Conservation (phyloP, 2,329 filamentous ascomycete species). For the Pseudogymnoascus sp. region DNA sequence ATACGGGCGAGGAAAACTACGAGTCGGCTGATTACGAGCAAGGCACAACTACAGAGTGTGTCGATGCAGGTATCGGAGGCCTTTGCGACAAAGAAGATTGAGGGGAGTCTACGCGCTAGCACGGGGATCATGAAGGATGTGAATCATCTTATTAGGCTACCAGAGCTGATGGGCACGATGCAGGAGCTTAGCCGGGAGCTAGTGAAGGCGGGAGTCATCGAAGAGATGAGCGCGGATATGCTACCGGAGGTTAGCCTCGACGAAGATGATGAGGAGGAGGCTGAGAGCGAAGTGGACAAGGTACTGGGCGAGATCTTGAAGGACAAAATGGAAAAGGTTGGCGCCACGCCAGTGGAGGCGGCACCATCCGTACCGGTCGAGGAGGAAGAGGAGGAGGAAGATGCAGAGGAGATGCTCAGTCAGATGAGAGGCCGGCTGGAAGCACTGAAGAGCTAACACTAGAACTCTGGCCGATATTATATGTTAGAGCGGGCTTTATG, state of each 20-base stretch:
- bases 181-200: slow-evolving; percentile 76
- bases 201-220: slow-evolving; percentile 91
- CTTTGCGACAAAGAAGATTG: slow-evolving; percentile 90
- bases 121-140: slow-evolving; percentile 97
- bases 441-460: slow-evolving; percentile 70
- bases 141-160: slow-evolving; percentile 74
- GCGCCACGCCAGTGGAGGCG: slow-evolving; percentile 47
- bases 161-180: slow-evolving; percentile 86
- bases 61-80: slow-evolving; percentile 98
- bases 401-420: slow-evolving; percentile 82
- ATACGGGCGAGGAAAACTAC: slow-evolving; percentile 72
- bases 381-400: slow-evolving; percentile 68
- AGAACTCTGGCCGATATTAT: background rate
- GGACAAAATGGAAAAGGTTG: slow-evolving; percentile 64
- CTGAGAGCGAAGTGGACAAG: slow-evolving; percentile 81
- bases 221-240: slow-evolving; percentile 90
- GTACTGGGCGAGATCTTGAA: slow-evolving; percentile 85
- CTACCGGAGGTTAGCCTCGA: slow-evolving; percentile 69
- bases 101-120: slow-evolving; percentile 77
- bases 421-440: slow-evolving; percentile 91
- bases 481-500: slow-evolving; percentile 2
- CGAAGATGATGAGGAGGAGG: slow-evolving; percentile 68
- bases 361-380: slow-evolving; percentile 40
- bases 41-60: slow-evolving; percentile 85
- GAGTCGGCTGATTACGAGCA: slow-evolving; percentile 69